Evolutionary conservation across 192 early-diverging fungal genomes (phyloP).

Genomic region (Coemansia sp.): DNA sequence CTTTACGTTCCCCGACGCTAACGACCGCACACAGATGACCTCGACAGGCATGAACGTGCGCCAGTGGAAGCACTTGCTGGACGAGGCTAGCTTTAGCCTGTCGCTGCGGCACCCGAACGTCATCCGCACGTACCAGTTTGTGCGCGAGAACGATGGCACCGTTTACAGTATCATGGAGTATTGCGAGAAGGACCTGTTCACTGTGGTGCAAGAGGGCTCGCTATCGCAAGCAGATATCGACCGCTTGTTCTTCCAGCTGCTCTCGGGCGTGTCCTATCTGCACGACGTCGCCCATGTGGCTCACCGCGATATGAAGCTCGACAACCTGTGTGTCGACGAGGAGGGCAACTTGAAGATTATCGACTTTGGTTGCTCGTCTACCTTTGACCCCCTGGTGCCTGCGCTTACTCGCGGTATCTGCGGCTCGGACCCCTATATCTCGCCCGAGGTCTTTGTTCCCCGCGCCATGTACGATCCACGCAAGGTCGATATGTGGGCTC

Average conservation of each 20-base stretch:
- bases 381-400: constrained; percentile 65
- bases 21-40: constrained; percentile 33
- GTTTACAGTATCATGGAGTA: constrained; percentile 88
- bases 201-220: constrained; percentile 68
- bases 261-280: constrained; percentile 72
- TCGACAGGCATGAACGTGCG: constrained; percentile 44
- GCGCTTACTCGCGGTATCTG: constrained; percentile 75
- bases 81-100: constrained; percentile 51
- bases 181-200: constrained; percentile 84
- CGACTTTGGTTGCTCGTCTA: constrained; percentile 84
- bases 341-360: constrained; percentile 79
- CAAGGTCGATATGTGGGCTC: constrained; percentile 83
- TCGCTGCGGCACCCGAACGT: constrained; percentile 75
- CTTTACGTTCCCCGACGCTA: constrained; percentile 42
- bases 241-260: constrained; percentile 78
- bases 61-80: constrained; percentile 51
- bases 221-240: constrained; percentile 74
- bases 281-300: constrained; percentile 74
- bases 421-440: constrained; percentile 95
- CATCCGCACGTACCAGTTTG: constrained; percentile 72
- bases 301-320: constrained; percentile 83
- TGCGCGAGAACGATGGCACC: constrained; percentile 61
- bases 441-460: constrained; percentile 75
- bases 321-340: constrained; percentile 77
- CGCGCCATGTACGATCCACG: constrained; percentile 76